Evolutionary conservation across 768 basidiomycete genomes (phyloP).

Genomic region (Trametes meyenii): DNA sequence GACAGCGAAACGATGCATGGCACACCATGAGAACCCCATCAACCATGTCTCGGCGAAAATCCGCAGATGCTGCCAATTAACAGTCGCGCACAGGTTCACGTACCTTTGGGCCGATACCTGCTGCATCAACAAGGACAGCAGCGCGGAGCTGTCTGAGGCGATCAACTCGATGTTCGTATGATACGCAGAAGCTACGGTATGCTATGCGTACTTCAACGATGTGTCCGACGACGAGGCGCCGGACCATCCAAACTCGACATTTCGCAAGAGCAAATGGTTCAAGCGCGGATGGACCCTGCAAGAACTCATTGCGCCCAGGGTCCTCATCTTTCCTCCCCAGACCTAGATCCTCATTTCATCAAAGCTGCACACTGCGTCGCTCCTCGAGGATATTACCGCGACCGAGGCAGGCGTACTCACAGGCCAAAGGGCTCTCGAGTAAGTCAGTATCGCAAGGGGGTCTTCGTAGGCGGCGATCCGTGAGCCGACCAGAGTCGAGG

Average conservation of each 20-base stretch:
- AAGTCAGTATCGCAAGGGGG: neutral
- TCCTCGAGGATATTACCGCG: conserved; percentile 1
- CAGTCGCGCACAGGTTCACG: conserved; percentile 1
- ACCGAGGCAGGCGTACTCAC: neutral
- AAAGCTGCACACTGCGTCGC: neutral
- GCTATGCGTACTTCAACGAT: conserved; percentile 7
- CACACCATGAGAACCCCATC: neutral
- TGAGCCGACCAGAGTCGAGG: neutral
- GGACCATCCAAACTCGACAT: neutral
- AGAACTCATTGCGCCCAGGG: conserved; percentile 15
- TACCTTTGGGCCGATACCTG: conserved; percentile 10
- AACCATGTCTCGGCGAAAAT: conserved; percentile 1
- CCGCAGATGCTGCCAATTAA: conserved; percentile 5
- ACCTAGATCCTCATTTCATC: conserved; percentile 2
- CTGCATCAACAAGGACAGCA: conserved; percentile 20
- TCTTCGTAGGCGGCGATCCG: neutral
- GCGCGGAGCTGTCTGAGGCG: conserved; percentile 14
- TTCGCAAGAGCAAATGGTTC: conserved; percentile 3
- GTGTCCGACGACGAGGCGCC: neutral
- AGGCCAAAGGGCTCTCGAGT: neutral
- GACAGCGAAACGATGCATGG: neutral
- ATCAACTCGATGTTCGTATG: conserved; percentile 18
- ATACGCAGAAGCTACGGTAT: conserved; percentile 6
- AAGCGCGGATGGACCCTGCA: conserved; percentile 15
- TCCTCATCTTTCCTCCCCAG: conserved; percentile 7